Conservation (phyloP, 177 flowering plant genomes). For the Tripterygium wilfordii region DNA sequence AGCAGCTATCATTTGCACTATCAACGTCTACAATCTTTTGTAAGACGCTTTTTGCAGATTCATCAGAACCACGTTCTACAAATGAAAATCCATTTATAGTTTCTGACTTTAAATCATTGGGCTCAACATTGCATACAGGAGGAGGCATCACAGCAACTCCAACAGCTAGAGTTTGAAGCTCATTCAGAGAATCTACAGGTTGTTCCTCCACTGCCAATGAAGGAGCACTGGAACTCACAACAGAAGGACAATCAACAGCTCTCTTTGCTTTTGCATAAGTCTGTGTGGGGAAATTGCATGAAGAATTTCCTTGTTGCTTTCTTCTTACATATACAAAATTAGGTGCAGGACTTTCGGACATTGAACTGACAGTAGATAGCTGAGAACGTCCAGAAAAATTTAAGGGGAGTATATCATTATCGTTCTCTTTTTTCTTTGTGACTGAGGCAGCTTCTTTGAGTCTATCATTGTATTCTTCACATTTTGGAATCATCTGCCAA, state of each 20-base stretch:
- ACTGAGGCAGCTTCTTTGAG: slow-evolving; percentile 19
- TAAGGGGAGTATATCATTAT: slow-evolving; percentile 15
- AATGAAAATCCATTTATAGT: slow-evolving; percentile 14
- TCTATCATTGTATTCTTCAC: slow-evolving; percentile 19
- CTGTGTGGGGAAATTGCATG: slow-evolving; percentile 8
- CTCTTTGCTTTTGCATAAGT: slow-evolving; percentile 16
- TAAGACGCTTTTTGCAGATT: slow-evolving; percentile 7
- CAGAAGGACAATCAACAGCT: slow-evolving; percentile 25
- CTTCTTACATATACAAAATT: slow-evolving; percentile 53
- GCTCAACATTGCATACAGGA: slow-evolving; percentile 13
- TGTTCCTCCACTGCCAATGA: slow-evolving; percentile 16
- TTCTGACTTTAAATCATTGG: slow-evolving; percentile 14
- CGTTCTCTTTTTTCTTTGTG: slow-evolving; percentile 9
- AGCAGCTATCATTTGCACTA: slow-evolving; percentile 56
- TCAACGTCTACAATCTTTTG: slow-evolving; percentile 23
- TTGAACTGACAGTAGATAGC: slow-evolving; percentile 27
- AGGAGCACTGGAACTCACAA: slow-evolving; percentile 27
- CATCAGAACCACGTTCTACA: slow-evolving; percentile 18
- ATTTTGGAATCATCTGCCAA: slow-evolving; percentile 31
- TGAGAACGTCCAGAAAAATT: slow-evolving; percentile 22
- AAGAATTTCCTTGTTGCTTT: slow-evolving; percentile 25
- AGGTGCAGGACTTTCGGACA: slow-evolving; percentile 31
- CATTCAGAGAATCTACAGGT: slow-evolving; percentile 8
- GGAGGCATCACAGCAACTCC: slow-evolving; percentile 16
- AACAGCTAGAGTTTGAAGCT: slow-evolving; percentile 11